A percentile compares a stretch with the other conserved stretches of the same genome.
Evolutionary conservation across 2,329 filamentous ascomycete genomes (phyloP).

Genomic region (Gnomoniopsis smithogilvyi): DNA sequence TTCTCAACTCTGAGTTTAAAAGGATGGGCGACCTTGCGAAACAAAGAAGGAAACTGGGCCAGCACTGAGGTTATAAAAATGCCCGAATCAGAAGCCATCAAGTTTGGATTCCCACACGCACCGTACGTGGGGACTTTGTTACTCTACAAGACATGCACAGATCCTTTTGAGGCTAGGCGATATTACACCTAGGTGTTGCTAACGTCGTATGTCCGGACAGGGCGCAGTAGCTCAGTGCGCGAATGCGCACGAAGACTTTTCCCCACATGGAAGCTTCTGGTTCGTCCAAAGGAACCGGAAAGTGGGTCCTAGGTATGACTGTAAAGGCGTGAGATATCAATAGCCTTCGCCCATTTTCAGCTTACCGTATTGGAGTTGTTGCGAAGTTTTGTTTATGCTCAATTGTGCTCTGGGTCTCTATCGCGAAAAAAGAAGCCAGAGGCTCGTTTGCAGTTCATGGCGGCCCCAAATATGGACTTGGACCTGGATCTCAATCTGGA

Average conservation of each 20-base stretch:
- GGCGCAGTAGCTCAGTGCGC: slow-evolving; percentile 1
- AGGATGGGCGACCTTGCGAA: too few species aligned
- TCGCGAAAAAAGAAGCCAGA: neutral
- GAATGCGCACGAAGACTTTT: slow-evolving; percentile 3
- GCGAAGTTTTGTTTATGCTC: slow-evolving; percentile 16
- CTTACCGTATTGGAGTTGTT: neutral
- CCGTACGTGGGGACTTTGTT: too few species aligned
- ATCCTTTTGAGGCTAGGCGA: too few species aligned
- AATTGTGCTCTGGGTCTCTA: slow-evolving; percentile 9
- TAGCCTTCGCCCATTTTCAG: neutral
- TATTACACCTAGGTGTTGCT: neutral
- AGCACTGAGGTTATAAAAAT: too few species aligned
- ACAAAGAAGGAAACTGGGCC: too few species aligned
- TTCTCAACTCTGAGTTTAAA: too few species aligned
- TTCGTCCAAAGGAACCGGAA: slow-evolving; percentile 3
- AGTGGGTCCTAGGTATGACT: slow-evolving; percentile 15
- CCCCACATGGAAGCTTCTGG: slow-evolving; percentile 12
- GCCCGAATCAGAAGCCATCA: too few species aligned
- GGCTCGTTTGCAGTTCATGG: neutral
- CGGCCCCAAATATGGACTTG: slow-evolving; percentile 8
- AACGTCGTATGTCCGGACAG: too few species aligned
- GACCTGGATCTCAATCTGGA: neutral
- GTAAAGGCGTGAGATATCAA: slow-evolving; percentile 5
- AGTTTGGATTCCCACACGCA: too few species aligned
- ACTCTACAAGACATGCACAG: too few species aligned